phyloP scores from a whole-genome alignment of 176 grass and related monocot species.

The Tuctoria greenei region DNA sequence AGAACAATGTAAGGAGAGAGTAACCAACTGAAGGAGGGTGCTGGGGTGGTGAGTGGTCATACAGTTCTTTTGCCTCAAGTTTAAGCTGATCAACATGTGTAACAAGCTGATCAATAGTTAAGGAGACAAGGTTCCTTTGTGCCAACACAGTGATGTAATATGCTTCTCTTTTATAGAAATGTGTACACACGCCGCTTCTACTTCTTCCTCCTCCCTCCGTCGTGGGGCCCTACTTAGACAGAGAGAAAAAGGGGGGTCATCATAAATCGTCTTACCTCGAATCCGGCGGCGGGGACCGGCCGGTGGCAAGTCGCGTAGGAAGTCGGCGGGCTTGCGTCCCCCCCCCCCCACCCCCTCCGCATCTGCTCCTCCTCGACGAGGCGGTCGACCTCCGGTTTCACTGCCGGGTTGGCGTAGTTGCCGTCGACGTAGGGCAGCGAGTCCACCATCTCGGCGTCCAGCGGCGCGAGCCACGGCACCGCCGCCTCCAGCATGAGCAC shows the following conservation, averaged over 20 bases:
- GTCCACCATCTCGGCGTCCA: constrained; percentile 77
- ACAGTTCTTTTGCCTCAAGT: constrained; percentile 72
- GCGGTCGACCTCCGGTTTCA: constrained; percentile 80
- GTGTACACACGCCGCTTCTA: background rate
- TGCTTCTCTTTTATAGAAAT: constrained; percentile 4
- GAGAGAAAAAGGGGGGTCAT: background rate
- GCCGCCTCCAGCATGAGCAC: constrained; percentile 77
- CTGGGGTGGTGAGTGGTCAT: background rate
- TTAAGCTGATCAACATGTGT: constrained; percentile 71
- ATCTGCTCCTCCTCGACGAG: constrained; percentile 95
- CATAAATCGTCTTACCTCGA: constrained; percentile 47
- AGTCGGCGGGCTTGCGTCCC: constrained; percentile 80
- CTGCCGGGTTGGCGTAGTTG: constrained; percentile 76
- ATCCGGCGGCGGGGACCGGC: constrained; percentile 56
- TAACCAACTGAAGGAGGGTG: no score
- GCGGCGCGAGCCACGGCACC: constrained; percentile 45
- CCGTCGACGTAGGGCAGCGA: constrained; percentile 96
- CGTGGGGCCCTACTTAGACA: background rate
- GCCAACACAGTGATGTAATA: background rate
- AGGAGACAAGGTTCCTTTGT: background rate
- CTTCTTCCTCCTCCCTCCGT: no score
- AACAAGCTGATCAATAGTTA: no score
- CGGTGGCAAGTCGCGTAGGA: constrained; percentile 84
- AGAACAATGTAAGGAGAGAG: background rate
- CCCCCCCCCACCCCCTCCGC: constrained; percentile 75